Conservation (phyloP, 257 asterid genomes). For the Solanum tacnaense region DNA sequence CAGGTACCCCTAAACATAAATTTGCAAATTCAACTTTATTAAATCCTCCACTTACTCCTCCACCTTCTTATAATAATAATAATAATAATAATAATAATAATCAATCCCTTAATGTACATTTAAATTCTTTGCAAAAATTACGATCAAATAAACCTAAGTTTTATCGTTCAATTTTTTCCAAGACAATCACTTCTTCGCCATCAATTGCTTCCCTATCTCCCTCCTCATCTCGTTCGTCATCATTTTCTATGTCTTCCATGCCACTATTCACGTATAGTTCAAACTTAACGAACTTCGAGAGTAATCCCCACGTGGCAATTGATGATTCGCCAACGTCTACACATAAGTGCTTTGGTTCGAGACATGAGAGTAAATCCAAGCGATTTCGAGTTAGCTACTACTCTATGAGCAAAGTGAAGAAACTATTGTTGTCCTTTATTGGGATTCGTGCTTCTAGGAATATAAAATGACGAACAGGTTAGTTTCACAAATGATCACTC, state of each 20-base stretch:
- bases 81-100: conserved; percentile 2
- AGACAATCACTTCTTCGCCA: not conserved
- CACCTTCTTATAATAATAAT: conserved; percentile 36
- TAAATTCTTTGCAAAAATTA: conserved; percentile 4
- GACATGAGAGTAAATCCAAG: conserved; percentile 1
- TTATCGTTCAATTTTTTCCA: conserved; percentile 16
- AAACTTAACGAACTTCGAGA: not conserved
- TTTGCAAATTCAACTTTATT: conserved; percentile 13
- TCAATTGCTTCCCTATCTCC: conserved; percentile 5
- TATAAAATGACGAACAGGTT: not conserved
- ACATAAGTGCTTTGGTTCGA: conserved; percentile 17
- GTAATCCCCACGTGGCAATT: not conserved
- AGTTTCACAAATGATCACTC: not conserved
- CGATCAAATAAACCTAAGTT: conserved; percentile 14
- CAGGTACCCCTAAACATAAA: conserved; percentile 69
- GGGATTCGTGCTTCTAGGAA: not conserved
- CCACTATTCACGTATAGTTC: conserved; percentile 4
- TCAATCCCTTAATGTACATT: conserved; percentile 5
- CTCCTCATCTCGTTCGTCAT: conserved; percentile 14
- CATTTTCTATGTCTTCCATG: conserved; percentile 27
- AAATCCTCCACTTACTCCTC: conserved; percentile 62
- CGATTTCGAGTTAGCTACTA: conserved; percentile 9
- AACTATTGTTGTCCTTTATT: conserved; percentile 21
- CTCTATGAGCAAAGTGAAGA: conserved; percentile 34
- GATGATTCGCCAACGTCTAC: conserved; percentile 23